phyloP scores from a whole-genome alignment of 441 rosid genomes.

The Croton setiger region DNA sequence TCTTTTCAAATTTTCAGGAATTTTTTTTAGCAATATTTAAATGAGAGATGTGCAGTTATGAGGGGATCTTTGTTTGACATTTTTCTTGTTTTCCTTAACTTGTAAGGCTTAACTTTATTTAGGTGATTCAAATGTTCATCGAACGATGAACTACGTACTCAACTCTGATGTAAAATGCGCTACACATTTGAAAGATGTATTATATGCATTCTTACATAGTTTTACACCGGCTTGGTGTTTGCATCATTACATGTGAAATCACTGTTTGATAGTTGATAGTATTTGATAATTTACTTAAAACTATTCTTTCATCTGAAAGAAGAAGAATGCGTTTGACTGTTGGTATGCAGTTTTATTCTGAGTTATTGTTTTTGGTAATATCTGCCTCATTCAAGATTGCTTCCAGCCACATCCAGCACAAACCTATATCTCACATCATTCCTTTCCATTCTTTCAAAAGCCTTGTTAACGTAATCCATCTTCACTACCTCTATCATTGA shows the following conservation, averaged over 20 bases:
- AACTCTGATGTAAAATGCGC: not conserved
- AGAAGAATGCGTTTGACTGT: not conserved
- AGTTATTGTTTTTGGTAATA: not conserved
- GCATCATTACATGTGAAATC: not conserved
- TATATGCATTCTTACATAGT: not conserved
- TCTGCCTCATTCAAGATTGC: slow-evolving; percentile 24
- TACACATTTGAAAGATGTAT: not conserved
- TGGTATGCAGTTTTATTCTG: not conserved
- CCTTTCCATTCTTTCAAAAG: slow-evolving; percentile 42
- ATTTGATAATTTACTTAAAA: not conserved
- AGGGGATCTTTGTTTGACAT: not conserved
- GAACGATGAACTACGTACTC: not conserved
- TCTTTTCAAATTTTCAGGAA: slow-evolving; percentile 14
- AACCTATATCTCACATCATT: slow-evolving; percentile 46
- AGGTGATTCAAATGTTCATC: slow-evolving; percentile 3
- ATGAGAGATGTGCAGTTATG: slow-evolving; percentile 4
- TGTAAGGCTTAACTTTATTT: not conserved
- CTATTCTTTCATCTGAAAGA: not conserved
- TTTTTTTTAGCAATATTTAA: not conserved
- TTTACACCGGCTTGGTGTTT: not conserved
- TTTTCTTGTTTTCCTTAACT: not conserved
- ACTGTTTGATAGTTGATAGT: not conserved
- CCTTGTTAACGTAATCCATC: slow-evolving; percentile 37
- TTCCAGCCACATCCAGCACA: slow-evolving; percentile 40
- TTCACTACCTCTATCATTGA: slow-evolving; percentile 39